Conservation (phyloP, 2,329 filamentous ascomycete genomes). For the Dryadomyces quercivorus region DNA sequence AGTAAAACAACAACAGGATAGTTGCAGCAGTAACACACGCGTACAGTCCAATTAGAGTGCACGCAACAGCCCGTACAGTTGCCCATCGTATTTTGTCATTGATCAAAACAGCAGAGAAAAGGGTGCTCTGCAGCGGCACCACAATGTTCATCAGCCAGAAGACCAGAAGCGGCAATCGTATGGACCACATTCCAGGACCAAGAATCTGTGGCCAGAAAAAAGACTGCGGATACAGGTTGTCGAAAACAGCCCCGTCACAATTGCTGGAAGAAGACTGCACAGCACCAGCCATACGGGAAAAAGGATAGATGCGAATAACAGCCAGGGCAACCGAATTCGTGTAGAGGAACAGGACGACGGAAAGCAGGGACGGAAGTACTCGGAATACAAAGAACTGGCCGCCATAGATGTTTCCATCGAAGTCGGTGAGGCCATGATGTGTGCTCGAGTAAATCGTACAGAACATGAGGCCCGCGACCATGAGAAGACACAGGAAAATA, state of each 20-base stretch:
- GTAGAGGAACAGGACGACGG: conserved; percentile 60
- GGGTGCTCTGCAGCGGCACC: conserved; percentile 66
- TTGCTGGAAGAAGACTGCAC: conserved; percentile 35
- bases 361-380: conserved; percentile 70
- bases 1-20: conserved; percentile 48
- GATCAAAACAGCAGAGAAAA: conserved; percentile 54
- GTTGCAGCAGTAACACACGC: conserved; percentile 48
- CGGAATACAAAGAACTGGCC: conserved; percentile 75
- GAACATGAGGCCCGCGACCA: conserved; percentile 62
- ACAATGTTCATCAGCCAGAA: conserved; percentile 73
- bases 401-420: conserved; percentile 53
- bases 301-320: conserved; percentile 66
- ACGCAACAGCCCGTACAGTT: conserved; percentile 63
- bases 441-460: conserved; percentile 55
- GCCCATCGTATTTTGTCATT: conserved; percentile 62
- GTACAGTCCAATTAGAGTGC: conserved; percentile 67
- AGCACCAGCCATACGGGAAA: conserved; percentile 57
- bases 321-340: conserved; percentile 62
- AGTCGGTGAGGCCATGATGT: conserved; percentile 54
- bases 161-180: conserved; percentile 53
- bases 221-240: conserved; percentile 55
- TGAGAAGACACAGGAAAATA: conserved; percentile 50
- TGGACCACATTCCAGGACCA: conserved; percentile 47
- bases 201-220: conserved; percentile 48
- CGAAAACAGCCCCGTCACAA: conserved; percentile 54